Evolutionary conservation across 257 asterid species (phyloP).

Genomic region (Ligustrum vulgare): DNA sequence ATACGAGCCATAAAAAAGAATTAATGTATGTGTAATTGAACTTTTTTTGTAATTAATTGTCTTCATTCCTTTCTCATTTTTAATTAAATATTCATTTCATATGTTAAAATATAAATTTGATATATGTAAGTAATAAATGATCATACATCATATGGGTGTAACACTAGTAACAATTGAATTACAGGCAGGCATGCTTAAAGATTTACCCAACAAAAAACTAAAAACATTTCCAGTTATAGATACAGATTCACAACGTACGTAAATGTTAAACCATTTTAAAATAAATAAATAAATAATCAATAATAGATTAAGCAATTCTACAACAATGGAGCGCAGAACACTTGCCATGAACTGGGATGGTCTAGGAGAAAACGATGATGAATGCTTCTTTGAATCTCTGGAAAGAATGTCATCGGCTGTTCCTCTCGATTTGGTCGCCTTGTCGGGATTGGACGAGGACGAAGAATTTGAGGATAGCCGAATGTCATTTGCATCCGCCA

Average conservation of each 20-base stretch:
- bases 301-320: slow-evolving; percentile 31
- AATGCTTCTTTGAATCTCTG: slow-evolving; percentile 66
- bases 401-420: slow-evolving; percentile 58
- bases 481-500: slow-evolving; percentile 60
- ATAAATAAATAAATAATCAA: no score
- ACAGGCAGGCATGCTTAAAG: slow-evolving; percentile 7
- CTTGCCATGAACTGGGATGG: slow-evolving; percentile 91
- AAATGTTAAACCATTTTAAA: no score
- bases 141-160: no score
- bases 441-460: slow-evolving; percentile 53
- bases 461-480: slow-evolving; percentile 78
- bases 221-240: slow-evolving; percentile 1
- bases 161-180: no score
- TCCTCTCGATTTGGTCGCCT: slow-evolving; percentile 48
- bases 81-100: no score
- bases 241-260: neutral
- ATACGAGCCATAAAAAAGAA: no score
- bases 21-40: no score
- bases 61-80: no score
- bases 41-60: no score
- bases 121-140: no score
- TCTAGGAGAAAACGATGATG: slow-evolving; percentile 67
- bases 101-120: no score
- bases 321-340: slow-evolving; percentile 67
- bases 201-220: slow-evolving; percentile 6